Base-by-base conservation (phyloP, 345 rosid species). In the Syzygium jambos region DNA sequence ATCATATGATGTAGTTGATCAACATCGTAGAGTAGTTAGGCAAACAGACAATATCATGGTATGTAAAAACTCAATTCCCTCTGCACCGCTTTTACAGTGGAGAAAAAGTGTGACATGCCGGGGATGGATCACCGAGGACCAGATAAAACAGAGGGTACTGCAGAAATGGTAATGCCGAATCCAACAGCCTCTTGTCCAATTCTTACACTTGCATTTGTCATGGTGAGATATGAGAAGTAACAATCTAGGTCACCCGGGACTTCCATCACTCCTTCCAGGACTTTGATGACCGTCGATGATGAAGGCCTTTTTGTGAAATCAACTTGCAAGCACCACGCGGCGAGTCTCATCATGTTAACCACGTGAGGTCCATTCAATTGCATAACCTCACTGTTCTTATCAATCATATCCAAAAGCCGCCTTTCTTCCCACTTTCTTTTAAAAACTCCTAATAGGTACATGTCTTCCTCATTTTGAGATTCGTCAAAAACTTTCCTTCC, bases 271-370 rank as follows among this genome's bases (percentile, higher is more conserved):
- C 85, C 78, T 54, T 87, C 88, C 14, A 56, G 4, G 10, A 78
- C 85, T 57, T 87, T 82, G 46, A 87, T 19, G n/a, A 41, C 88
- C 15, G 54, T 43, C 3, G 80, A 87, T 85, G 49, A 77, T 19
- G 85, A 52, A 23, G 85, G 78, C 23, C 85, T 80, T 29, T 80
- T 87, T 3, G 8, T 52, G 6, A 27, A 21, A 57, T 87, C 88
- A 49, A 52, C 54, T 57, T 87, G 88, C 85, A 80, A 82, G 83
- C 85, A 87, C 85, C 88, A 87, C 0, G 77, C 41, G 11, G 85
- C 85, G 10, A 87, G 29, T 56, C 51, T 87, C 77, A 87, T 80
- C 54, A 80, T 57, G 22, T 19, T 4, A 6, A 87, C 38, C 27
- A 34, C 77, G 1, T 80, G 68, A 27, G 54, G 30, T 78, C n/a